Percentiles rank a stretch among this genome's conserved stretches.
Conservation (phyloP, 148 eudicot species). For the Beta vulgaris region DNA sequence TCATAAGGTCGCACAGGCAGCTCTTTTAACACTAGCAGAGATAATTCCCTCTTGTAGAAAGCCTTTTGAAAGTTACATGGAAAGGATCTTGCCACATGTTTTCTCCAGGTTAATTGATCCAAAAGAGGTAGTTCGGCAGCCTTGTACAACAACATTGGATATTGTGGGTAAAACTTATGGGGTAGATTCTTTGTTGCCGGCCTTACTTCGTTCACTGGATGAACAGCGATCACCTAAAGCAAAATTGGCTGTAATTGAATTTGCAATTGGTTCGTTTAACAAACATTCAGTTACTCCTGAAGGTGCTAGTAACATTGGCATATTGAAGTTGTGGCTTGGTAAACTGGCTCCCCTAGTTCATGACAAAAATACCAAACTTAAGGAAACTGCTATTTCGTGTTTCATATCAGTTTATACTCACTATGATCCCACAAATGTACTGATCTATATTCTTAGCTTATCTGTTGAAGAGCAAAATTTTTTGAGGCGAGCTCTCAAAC, state of each 20-base stretch:
- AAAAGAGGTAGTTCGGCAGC: slow-evolving; percentile 89
- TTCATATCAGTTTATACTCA: slow-evolving; percentile 88
- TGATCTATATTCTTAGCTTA: slow-evolving; percentile 79
- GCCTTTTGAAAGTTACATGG: slow-evolving; percentile 96
- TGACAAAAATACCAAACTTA: slow-evolving; percentile 91
- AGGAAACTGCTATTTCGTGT: slow-evolving; percentile 88
- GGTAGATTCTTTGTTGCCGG: slow-evolving; percentile 85
- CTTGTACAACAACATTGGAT: slow-evolving; percentile 82
- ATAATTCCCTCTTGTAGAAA: slow-evolving; percentile 87
- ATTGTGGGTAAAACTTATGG: slow-evolving; percentile 90
- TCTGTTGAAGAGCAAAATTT: slow-evolving; percentile 96
- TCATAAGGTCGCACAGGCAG: slow-evolving; percentile 99
- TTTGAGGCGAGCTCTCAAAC: slow-evolving; percentile 89
- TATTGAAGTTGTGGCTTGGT: slow-evolving; percentile 90
- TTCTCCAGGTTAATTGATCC: slow-evolving; percentile 92
- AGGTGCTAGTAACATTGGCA: slow-evolving; percentile 76
- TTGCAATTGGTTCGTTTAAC: slow-evolving; percentile 83
- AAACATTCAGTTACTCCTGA: slow-evolving; percentile 72
- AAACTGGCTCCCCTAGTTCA: slow-evolving; percentile 84
- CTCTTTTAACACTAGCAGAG: slow-evolving; percentile 95
- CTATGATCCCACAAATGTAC: slow-evolving; percentile 79
- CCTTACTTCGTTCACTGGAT: slow-evolving; percentile 94
- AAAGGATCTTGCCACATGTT: slow-evolving; percentile 93
- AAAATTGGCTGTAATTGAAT: slow-evolving; percentile 93
- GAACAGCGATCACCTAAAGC: slow-evolving; percentile 99